Evolutionary conservation across 495 filamentous ascomycete species (phyloP), one percentile per base, ranked within the genome.

Genomic region (Evernia prunastri): DNA sequence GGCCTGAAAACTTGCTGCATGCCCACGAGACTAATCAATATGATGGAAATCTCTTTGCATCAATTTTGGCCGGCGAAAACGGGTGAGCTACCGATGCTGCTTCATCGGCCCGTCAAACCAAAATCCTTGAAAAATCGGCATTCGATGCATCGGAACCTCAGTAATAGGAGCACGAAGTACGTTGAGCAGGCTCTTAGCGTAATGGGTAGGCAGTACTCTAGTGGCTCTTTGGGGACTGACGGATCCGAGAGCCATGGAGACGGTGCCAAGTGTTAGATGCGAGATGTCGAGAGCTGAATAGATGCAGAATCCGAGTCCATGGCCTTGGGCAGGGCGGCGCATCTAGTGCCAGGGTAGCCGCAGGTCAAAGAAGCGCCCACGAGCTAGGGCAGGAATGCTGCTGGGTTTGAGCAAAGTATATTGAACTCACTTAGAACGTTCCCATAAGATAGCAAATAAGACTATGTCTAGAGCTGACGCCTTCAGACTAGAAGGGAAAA

Each of bases 301-400:
- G 33, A 49, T 25, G 15, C 29, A 39, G 12, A 51, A 59, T 43
- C 62, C 62, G 47, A 53, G 31, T 35, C 56, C 56, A 40, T 64
- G 62, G 62, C 31, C 18, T 33, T n/a, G 62, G 62, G 57, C 61
- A 56, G 37, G 54, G 33, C 40, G 43, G 40, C 56, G 56, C 33
- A 59, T 64, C 56, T 57, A 42, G 23, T 53, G 49, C 27, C 37
- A 25, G 58, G 57, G 56, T 58, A 45, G 56, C 62, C 62, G 62
- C 62, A 59, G n/a, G 56, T 53, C 47, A 57, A 59, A 54, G 40
- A 64, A 64, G 51, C 8, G 56, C 62, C 59, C 62, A 57, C 56
- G 62, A 64, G 43, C 56, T 31, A 64, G 20, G 31, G 40, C 27
- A 57, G 39, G 29, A 33, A 56, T 39, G 49, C 47, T 39, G 43